phyloP scores from a whole-genome alignment of 192 early-diverging fungal genomes.

The Jimgerdemannia lactiflua region DNA sequence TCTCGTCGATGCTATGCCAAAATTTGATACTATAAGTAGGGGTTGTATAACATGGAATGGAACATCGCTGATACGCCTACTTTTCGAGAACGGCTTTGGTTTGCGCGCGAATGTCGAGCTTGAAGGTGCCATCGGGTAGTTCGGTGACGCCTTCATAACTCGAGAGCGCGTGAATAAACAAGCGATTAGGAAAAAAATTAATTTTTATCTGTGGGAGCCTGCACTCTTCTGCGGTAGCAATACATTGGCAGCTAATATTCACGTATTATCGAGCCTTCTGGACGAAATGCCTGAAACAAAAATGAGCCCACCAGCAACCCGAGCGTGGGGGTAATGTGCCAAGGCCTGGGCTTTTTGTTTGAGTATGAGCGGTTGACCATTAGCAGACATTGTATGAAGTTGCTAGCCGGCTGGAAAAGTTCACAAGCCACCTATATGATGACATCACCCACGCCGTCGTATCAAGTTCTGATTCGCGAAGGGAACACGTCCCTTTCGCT shows the following conservation, averaged over 20 bases:
- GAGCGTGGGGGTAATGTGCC: conserved; percentile 68
- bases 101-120: conserved; percentile 60
- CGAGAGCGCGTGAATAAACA: neutral
- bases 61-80: conserved; percentile 18
- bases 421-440: too few species aligned
- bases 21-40: too few species aligned
- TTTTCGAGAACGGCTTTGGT: conserved; percentile 64
- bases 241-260: neutral
- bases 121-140: conserved; percentile 45
- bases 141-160: conserved; percentile 48
- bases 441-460: neutral
- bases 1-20: conserved; percentile 47
- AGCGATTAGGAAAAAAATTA: neutral
- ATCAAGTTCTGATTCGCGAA: neutral
- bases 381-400: conserved; percentile 17
- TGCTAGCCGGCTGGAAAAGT: too few species aligned
- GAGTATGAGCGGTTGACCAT: conserved; percentile 51
- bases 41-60: neutral
- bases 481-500: neutral
- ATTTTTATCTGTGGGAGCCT: neutral
- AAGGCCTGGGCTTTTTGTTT: conserved; percentile 48
- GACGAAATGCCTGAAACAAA: conserved; percentile 62
- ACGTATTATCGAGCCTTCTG: conserved; percentile 57
- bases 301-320: conserved; percentile 49
- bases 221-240: neutral